Conservation (phyloP, 192 early-diverging fungal species). For the Oehlia diaphana region DNA sequence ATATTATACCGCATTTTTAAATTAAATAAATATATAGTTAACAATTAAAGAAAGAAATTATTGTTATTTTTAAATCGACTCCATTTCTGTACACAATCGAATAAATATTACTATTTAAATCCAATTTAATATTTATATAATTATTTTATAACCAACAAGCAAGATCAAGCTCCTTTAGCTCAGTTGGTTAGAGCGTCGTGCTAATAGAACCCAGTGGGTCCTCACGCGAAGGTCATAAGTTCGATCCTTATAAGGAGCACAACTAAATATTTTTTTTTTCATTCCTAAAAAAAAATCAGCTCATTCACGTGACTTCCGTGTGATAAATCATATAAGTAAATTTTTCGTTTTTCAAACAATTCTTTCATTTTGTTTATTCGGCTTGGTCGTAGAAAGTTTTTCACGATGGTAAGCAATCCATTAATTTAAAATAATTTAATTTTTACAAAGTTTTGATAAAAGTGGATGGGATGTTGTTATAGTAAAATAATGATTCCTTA, state of each 20-base stretch:
- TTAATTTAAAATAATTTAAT: not conserved
- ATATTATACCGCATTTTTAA: slow-evolving; percentile 24
- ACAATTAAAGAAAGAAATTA: no score
- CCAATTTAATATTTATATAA: no score
- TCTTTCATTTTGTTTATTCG: not conserved
- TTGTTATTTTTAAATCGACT: no score
- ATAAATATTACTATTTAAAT: no score
- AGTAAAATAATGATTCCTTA: not conserved
- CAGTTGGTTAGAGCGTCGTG: slow-evolving; percentile 34
- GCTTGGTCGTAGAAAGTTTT: not conserved
- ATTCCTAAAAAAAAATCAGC: not conserved
- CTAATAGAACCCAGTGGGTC: slow-evolving; percentile 5
- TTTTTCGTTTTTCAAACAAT: not conserved
- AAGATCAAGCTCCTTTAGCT: slow-evolving; percentile 25
- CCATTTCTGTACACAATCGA: no score
- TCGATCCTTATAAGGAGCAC: slow-evolving; percentile 25
- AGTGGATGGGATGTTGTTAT: not conserved
- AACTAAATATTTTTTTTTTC: not conserved
- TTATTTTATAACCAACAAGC: no score
- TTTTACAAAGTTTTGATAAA: not conserved
- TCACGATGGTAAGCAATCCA: not conserved
- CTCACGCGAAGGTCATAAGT: slow-evolving; percentile 28
- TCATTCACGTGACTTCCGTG: not conserved
- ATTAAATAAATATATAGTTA: no score
- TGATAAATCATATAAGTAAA: not conserved